Evolutionary conservation across 768 basidiomycete genomes (phyloP), one percentile per base, ranked within the genome.

Genomic region (Hericium coralloides): DNA sequence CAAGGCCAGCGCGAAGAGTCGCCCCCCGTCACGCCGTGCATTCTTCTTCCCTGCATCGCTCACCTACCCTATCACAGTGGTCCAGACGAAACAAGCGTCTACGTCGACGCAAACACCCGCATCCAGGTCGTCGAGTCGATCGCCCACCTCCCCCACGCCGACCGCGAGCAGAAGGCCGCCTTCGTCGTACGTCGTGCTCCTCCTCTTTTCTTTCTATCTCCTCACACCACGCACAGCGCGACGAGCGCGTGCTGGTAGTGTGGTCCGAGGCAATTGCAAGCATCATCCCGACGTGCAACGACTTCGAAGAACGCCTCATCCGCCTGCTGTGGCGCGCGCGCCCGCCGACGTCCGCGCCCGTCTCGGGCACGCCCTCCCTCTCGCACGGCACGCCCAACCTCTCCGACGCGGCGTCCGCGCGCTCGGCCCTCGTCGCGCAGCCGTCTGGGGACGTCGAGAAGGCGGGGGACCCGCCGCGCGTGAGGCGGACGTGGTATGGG

Each of bases 71-170:
- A n/a, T n/a, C n/a, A n/a, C 57, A 69, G 68, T 4, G 65, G 64
- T 7, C 68, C 66, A 5, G 68, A 71, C 49, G 70, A 72, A 53
- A 63, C 59, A 53, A 76, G 77, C 37, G 70, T 74, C 61, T 74
- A 70, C 61, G 74, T 79, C 61, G 78, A 79, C 63, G 67, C 72
- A 56, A 74, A 79, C 63, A 79, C 89, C 5, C 85, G 89, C 58
- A 92, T 94, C 53, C 91, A 92, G 68, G 80, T 94, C 59, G 67
- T 93, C 50, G 88, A 92, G 63, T 85, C 87, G 22, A 85, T 94
- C 75, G 71, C 82, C 57, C 75, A 81, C 65, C 82, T 94, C 39
- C 86, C 88, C 5, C 79, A 83, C 53, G 71, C 77, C 18, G 74
- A 79, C 57, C 78, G 76, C 69, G 76, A 78, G 63, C 78, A 79